These are phyloP conservation scores for Metschnikowia borealis DNA, from an alignment of 805 yeast species.

Conservation along the genomic window DNA sequence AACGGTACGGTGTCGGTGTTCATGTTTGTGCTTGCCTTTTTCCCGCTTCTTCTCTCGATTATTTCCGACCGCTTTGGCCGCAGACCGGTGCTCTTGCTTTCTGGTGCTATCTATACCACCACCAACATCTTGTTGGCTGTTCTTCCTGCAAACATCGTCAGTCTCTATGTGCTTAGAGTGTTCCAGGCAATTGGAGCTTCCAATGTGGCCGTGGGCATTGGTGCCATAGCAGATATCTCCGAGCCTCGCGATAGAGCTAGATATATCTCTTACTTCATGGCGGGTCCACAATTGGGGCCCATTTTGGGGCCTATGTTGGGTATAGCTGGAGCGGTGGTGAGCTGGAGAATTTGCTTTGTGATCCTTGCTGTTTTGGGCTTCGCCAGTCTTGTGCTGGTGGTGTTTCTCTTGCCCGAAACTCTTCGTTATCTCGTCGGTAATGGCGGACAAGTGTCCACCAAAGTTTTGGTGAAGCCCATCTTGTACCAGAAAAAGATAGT, in stretches of 20 bases:
- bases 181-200: constrained; percentile 39
- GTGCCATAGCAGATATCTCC: constrained; percentile 32
- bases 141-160: constrained; percentile 28
- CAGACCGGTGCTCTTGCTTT: constrained; percentile 25
- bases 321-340: constrained; percentile 22
- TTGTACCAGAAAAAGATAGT: constrained; percentile 22
- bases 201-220: constrained; percentile 35
- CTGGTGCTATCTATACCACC: constrained; percentile 24
- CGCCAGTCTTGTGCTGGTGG: constrained; percentile 21
- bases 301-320: constrained; percentile 35
- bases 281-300: constrained; percentile 40
- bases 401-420: constrained; percentile 38
- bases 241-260: constrained; percentile 30
- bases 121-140: constrained; percentile 29
- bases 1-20: constrained; percentile 57
- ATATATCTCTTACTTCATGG: constrained; percentile 32
- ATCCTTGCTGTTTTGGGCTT: constrained; percentile 27
- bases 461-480: constrained; percentile 26
- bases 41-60: constrained; percentile 55
- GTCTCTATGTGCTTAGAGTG: constrained; percentile 28
- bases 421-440: constrained; percentile 36
- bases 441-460: constrained; percentile 21
- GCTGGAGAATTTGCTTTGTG: constrained; percentile 36
- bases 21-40: constrained; percentile 53
- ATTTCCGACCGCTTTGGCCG: constrained; percentile 53